phyloP scores from a whole-genome alignment of 352 stramenopile species.

The Pythium insidiosum region DNA sequence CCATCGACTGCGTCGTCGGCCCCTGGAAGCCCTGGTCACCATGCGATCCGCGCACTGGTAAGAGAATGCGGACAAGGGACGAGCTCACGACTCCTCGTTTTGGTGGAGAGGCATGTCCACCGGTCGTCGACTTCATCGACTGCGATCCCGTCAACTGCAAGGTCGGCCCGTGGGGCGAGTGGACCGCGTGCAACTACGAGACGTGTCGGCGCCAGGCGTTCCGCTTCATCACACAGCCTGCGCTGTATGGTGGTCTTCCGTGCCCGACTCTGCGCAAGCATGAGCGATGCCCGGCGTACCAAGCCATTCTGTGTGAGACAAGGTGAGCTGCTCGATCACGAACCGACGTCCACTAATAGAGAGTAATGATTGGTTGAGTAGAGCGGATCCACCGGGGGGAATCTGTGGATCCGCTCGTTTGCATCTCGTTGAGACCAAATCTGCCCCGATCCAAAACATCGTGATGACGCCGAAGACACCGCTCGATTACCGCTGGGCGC shows the following conservation, averaged over 20 bases:
- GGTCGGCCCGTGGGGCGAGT: not conserved
- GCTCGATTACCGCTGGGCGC: slow-evolving; percentile 52
- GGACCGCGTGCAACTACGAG: not conserved
- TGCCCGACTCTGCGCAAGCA: slow-evolving; percentile 1
- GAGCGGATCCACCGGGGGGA: no score
- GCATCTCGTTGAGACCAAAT: not conserved
- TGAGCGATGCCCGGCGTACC: not conserved
- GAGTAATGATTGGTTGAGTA: slow-evolving; percentile 1
- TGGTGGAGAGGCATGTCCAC: not conserved
- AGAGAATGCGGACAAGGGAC: not conserved
- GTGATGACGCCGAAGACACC: slow-evolving; percentile 22
- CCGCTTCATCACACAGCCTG: not conserved
- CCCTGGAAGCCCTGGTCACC: not conserved
- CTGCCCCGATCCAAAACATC: no score
- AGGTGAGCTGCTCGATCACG: not conserved
- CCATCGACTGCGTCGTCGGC: not conserved
- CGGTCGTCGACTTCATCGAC: not conserved
- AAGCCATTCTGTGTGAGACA: not conserved
- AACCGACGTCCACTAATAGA: not conserved
- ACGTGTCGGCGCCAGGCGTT: not conserved
- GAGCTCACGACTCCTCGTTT: not conserved
- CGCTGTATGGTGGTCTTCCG: not conserved
- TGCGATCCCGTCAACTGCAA: slow-evolving; percentile 3
- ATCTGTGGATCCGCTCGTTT: slow-evolving; percentile 3
- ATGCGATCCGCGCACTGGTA: not conserved